phyloP scores from a whole-genome alignment of 1,284 basidiomycete species.

The Ganoderma sinense region DNA sequence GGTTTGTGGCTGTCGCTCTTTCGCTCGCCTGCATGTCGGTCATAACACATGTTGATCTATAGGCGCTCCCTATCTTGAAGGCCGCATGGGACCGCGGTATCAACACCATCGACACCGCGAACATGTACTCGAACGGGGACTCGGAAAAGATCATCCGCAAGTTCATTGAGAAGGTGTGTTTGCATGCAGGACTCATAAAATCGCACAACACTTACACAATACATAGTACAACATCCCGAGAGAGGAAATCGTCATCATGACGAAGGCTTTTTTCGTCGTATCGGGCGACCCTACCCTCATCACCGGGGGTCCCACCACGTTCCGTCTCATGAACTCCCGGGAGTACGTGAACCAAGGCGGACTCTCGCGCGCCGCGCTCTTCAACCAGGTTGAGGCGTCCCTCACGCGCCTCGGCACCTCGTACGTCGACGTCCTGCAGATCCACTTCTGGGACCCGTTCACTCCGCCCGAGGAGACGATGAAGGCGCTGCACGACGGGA shows the following conservation, averaged over 20 bases:
- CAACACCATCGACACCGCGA: slow-evolving; percentile 64
- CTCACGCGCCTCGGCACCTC: slow-evolving; percentile 49
- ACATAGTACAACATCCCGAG: slow-evolving; percentile 61
- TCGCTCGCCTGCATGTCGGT: not conserved
- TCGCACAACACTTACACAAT: not conserved
- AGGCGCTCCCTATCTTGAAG: slow-evolving; percentile 48
- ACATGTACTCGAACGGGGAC: slow-evolving; percentile 61
- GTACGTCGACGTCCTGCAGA: slow-evolving; percentile 60
- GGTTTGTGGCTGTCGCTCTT: slow-evolving; percentile 9
- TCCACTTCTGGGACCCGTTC: slow-evolving; percentile 55
- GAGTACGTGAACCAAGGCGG: slow-evolving; percentile 44
- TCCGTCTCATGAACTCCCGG: slow-evolving; percentile 31
- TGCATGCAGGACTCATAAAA: not conserved
- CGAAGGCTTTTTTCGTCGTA: slow-evolving; percentile 45
- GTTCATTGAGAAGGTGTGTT: slow-evolving; percentile 55
- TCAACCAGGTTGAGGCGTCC: slow-evolving; percentile 64
- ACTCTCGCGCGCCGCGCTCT: slow-evolving; percentile 49
- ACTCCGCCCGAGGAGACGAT: slow-evolving; percentile 56
- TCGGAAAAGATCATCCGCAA: slow-evolving; percentile 56
- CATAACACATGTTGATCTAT: not conserved
- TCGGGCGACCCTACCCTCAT: slow-evolving; percentile 26
- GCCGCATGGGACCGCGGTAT: slow-evolving; percentile 60
- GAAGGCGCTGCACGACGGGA: slow-evolving; percentile 45
- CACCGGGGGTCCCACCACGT: slow-evolving; percentile 19
- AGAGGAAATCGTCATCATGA: slow-evolving; percentile 55